These are phyloP conservation scores for Populus tremula DNA, from an alignment of 345 rosid species.

Conservation along the genomic window DNA sequence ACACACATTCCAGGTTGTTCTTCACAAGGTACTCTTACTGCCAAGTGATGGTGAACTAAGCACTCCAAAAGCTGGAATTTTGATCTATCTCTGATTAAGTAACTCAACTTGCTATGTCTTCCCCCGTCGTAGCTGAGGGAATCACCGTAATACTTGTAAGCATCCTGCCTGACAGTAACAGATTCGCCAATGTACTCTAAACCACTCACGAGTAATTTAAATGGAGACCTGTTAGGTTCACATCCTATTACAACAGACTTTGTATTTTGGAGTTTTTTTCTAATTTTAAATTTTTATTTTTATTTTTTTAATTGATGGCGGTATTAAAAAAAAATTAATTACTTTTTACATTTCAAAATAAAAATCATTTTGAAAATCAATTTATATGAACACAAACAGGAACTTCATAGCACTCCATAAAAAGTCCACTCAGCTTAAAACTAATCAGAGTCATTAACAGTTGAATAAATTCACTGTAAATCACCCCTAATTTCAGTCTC, in stretches of 20 bases:
- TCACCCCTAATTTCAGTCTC: constrained; percentile 34
- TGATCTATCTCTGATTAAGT: not conserved
- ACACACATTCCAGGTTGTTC: not conserved
- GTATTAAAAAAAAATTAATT: too few relatives aligned
- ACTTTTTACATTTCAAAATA: too few relatives aligned
- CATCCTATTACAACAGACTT: constrained; percentile 40
- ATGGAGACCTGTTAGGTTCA: constrained; percentile 64
- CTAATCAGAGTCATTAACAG: constrained; percentile 48
- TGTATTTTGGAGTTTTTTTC: constrained; percentile 19
- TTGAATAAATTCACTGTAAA: constrained; percentile 46
- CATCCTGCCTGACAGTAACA: constrained; percentile 53
- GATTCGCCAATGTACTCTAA: constrained; percentile 55
- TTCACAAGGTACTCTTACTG: not conserved
- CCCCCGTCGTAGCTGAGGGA: constrained; percentile 44
- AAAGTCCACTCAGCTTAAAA: constrained; percentile 40
- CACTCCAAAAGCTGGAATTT: not conserved
- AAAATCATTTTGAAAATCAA: too few relatives aligned
- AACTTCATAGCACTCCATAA: constrained; percentile 49
- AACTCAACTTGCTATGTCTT: constrained; percentile 15
- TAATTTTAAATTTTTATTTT: too few relatives aligned
- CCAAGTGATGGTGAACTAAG: not conserved
- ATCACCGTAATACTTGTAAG: constrained; percentile 53
- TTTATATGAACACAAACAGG: too few relatives aligned
- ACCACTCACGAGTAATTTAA: constrained; percentile 53
- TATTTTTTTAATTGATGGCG: too few relatives aligned